A percentile compares a stretch with the other conserved stretches of the same genome.
phyloP scores from a whole-genome alignment of 768 basidiomycete species.

The Rubroboletus pulcherrimus region DNA sequence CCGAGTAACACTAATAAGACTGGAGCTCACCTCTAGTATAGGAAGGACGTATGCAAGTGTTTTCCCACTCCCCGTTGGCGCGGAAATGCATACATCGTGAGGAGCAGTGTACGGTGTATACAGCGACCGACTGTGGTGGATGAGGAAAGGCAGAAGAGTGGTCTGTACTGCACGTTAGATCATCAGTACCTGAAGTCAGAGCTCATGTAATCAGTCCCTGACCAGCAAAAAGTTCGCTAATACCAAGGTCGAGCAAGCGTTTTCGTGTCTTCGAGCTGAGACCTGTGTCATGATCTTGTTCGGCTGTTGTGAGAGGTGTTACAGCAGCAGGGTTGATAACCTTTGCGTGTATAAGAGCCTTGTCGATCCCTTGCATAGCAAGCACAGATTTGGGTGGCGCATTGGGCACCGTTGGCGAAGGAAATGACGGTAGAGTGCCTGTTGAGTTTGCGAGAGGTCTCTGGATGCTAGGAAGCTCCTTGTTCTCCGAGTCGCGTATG shows the following conservation, averaged over 20 bases:
- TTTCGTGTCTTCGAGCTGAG: constrained; percentile 58
- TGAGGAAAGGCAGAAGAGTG: constrained; percentile 75
- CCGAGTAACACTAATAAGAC: not conserved
- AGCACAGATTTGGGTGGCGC: constrained; percentile 70
- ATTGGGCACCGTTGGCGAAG: constrained; percentile 59
- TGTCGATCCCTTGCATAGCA: constrained; percentile 75
- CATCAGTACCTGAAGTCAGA: constrained; percentile 12
- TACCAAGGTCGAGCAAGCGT: constrained; percentile 69
- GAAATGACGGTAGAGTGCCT: constrained; percentile 60
- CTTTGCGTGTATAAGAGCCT: constrained; percentile 65
- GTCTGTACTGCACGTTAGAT: constrained; percentile 69
- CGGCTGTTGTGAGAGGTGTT: constrained; percentile 40
- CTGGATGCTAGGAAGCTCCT: not conserved
- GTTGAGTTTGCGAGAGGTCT: constrained; percentile 16
- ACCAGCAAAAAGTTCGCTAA: constrained; percentile 90
- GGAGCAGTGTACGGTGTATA: constrained; percentile 66
- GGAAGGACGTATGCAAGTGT: constrained; percentile 95
- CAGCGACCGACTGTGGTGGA: constrained; percentile 47
- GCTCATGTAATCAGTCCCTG: constrained; percentile 21
- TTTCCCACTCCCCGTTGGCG: constrained; percentile 97
- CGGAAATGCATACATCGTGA: constrained; percentile 87
- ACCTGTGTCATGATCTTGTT: constrained; percentile 41
- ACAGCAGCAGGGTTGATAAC: constrained; percentile 54
- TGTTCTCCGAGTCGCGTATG: not conserved
- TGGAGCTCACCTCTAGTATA: constrained; percentile 68